Base-by-base conservation (phyloP, 208 protist species). In the Zelonia costaricensis region DNA sequence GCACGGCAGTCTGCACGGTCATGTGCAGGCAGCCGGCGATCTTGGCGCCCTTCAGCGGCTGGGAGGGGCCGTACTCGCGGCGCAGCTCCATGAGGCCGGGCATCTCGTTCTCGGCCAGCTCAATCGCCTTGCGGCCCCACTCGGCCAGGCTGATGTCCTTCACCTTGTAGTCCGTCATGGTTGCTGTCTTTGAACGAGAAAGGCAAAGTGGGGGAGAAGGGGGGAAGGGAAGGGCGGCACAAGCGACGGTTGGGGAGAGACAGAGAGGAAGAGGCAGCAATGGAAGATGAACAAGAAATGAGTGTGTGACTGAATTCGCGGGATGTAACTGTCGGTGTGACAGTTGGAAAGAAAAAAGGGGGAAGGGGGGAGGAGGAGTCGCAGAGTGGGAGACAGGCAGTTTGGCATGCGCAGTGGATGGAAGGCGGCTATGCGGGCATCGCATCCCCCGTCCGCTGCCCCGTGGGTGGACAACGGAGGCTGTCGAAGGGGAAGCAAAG, bases 11-110 rank as follows among this genome's bases (percentile, higher is more conserved):
- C 93, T 99, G 98, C 66, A 99, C 94, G 33, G 99, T 99, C 98
- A 99, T 99, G 94, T 99, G 99, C 39, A 99, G 92, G 77, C 96
- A 99, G 30, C 99, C 99, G 18, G 96, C 91, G 72, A 99, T 98
- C 72, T 98, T 92, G 35, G 97, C 96, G 52, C 98, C 98, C 28
- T 96, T 90, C 18, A 99, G 88, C 36, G 97, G 97, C 88, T 99
- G 80, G 33, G 78, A 72, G 8, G 76, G 27, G 44, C 92, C 94
- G 59, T 88, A 96, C 73, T 97, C 91, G 43, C 76, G 75, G 73
- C 98, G 91, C 27, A 97, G 78, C 61, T 97, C 81, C 98, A 99
- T 99, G 33, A 99, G 91, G 52, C 99, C 98, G 51, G 98, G 98
- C 99, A 99, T 99, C 88, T 99, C 99, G 74, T 99, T 90, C 86